Evolutionary conservation across 2,329 filamentous ascomycete genomes (phyloP).

Genomic region (Sporothrix variecibatus): DNA sequence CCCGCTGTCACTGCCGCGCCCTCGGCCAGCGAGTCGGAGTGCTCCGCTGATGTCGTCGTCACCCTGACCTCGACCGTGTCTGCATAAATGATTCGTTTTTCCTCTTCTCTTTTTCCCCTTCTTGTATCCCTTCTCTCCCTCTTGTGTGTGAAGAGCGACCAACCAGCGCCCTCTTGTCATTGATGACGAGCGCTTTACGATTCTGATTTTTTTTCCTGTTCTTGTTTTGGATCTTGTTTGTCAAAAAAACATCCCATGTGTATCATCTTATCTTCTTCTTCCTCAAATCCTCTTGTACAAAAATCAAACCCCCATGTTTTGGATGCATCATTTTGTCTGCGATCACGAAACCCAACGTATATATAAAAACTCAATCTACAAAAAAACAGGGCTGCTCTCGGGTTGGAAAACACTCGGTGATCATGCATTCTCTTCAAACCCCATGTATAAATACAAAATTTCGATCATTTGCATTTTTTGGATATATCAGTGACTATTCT

Average conservation of each 20-base stretch:
- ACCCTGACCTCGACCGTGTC: constrained; percentile 26
- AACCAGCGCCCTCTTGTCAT: background rate
- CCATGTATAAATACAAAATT: background rate
- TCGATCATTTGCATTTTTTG: background rate
- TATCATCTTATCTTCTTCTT: constrained; percentile 3
- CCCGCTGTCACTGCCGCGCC: constrained; percentile 10
- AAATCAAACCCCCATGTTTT: background rate
- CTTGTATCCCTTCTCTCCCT: too few relatives aligned
- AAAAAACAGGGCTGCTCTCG: background rate
- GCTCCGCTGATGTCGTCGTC: constrained; percentile 26
- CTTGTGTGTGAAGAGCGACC: background rate
- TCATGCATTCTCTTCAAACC: background rate
- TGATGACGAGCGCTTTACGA: background rate
- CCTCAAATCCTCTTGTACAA: background rate
- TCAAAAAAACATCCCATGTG: background rate
- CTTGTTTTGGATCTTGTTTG: background rate
- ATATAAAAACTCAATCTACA: background rate
- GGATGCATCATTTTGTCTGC: background rate
- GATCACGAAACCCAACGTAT: background rate
- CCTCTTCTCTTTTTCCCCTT: background rate
- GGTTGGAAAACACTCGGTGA: background rate
- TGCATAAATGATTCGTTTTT: background rate
- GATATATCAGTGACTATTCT: background rate
- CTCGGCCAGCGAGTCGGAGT: constrained; percentile 24
- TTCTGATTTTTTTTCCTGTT: background rate